Base-by-base conservation (phyloP, 148 eudicot species). In the Hydrangea macrophylla region DNA sequence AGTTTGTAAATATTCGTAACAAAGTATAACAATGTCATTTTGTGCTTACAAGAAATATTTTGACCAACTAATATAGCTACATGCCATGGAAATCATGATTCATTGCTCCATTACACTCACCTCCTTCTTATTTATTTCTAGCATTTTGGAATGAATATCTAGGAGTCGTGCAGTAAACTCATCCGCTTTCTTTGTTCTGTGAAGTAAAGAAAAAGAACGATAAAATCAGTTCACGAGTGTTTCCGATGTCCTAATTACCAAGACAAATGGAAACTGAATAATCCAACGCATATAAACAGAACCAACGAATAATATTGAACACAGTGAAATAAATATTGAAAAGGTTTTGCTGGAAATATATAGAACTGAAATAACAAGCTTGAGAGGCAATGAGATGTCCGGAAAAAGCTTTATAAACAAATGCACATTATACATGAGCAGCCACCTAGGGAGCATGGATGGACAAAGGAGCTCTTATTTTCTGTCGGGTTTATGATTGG, bases 141-240 rank as follows among this genome's bases (percentile, higher is more conserved):
- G 81, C 92, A 94, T 86, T 89, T 82, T 85, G 75, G 91, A 80
- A 74, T 94, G 98, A 67, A 94, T 94, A 68, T 94, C 91, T 58
- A 94, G 78, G 70, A 94, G 85, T 70, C 96, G 90, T 23, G 96
- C 85, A 12, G 98, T 94, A 66, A 94, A 94, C 48, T 67, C 68
- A 81, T 94, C 98, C 54, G 73, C 98, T 72, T 81, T 84, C 74
- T 78, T 90, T 18, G 98, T 90, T 75, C 98, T 94, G 88, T 64
- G 72, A 67, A 37, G 53, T 58, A 58, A 31, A 25, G 55, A 48
- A 57, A 60, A 28, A 17, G 70, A 64, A 30, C 22, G 23, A 45
- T 13, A 61, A 55, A 4, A 58, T 48, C 45, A 61, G 65, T 63
- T 31, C 60, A 20, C 26, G 18, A 12, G 13, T n/a, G 30, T 60